Conservation (phyloP, 495 filamentous ascomycete species). For the Penicillium odoratum region DNA sequence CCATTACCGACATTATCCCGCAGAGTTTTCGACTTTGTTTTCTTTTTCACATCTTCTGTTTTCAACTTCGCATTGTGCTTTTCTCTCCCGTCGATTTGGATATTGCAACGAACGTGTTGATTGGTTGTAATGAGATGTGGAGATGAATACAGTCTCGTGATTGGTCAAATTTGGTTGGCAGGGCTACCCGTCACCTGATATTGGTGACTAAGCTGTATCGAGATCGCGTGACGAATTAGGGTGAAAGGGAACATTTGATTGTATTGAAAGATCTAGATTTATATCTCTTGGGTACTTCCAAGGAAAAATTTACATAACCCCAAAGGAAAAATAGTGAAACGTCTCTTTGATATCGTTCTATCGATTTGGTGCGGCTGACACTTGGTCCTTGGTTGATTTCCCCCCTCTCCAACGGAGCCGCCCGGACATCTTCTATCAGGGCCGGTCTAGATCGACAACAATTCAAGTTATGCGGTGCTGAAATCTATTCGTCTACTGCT, state of each 20-base stretch:
- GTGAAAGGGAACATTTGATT: neutral
- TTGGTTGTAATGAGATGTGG: conserved; percentile 19
- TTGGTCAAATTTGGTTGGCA: conserved; percentile 25
- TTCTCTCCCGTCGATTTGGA: conserved; percentile 9
- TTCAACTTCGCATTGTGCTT: conserved; percentile 10
- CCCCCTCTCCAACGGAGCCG: conserved; percentile 7
- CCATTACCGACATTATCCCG: neutral
- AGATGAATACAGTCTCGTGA: neutral
- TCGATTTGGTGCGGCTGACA: neutral
- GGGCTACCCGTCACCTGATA: conserved; percentile 27
- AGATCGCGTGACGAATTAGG: neutral
- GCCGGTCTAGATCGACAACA: conserved; percentile 7
- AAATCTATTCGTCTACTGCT: conserved; percentile 1
- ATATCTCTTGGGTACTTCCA: neutral
- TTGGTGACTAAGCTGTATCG: conserved; percentile 11
- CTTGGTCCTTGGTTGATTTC: conserved; percentile 3
- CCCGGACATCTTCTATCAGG: conserved; percentile 7
- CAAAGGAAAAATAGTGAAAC: neutral
- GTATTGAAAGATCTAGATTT: neutral
- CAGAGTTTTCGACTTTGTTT: neutral
- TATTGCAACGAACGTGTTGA: conserved; percentile 10
- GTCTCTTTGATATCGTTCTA: neutral
- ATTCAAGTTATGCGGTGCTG: conserved; percentile 14
- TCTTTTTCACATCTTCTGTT: conserved; percentile 1
- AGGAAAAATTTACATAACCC: too few species aligned